Base-by-base conservation (phyloP, 805 yeast species). In the Starmerella kuoi region DNA sequence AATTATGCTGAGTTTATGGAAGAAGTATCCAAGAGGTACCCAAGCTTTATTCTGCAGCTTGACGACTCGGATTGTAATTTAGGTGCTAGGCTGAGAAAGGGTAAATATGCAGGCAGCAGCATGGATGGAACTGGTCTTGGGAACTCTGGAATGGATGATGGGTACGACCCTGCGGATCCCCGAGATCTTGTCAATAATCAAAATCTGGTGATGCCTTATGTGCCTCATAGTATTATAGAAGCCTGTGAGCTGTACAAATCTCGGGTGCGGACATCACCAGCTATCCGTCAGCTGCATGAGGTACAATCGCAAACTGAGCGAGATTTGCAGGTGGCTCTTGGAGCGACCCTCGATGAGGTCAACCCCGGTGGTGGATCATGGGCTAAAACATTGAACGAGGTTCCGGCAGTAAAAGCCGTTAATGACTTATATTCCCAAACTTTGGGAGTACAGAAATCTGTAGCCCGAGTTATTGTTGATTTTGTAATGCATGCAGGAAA, bases 1-100 rank as follows among this genome's bases (percentile, higher is more conserved):
- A 94, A 87, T 50, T 88, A 83, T 56, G 77, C 76, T 54, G 75
- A 81, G 5, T 86, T 82, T 55, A 67, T 85, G 47, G 82, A 81
- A 40, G 93, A 84, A 46, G 58, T 87, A 2, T 59, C 68, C 3
- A 25, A 19, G 7, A 30, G 47, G 47, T 88, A 76, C 56, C 96
- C 98, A 0, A 63, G 82, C 4, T 78, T 66, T 48, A 55, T 64
- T 17, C 38, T 22, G 4, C 74, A 80, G 12, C 76, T 78, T 0
- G 61, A 65, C 15, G 65, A 72, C 11, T 24, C 4, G 14, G 60
- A 61, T 3, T 76, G 80, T 0, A 57, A 62, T 4, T 12, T 38
- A 12, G 46, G 46, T 15, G 17, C 33, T 8, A 64, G 66, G 73
- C 72, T 83, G 1, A 57, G 77, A 5, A 4, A 64, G 57, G 27